phyloP scores from a whole-genome alignment of 2,329 filamentous ascomycete genomes.

The Dendrostoma leiphaemia region DNA sequence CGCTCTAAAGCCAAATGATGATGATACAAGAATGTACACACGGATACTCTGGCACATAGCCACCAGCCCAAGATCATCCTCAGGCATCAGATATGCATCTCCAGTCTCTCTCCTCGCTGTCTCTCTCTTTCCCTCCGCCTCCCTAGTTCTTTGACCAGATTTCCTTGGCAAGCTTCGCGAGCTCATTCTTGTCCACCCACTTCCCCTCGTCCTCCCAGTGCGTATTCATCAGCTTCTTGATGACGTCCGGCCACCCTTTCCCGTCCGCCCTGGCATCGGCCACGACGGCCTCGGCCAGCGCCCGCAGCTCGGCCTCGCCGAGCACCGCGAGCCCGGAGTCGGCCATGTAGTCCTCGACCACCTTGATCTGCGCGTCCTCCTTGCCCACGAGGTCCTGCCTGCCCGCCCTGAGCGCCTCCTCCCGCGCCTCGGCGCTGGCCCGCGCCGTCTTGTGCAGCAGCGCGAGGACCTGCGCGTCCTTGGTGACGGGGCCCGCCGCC shows the following conservation, averaged over 20 bases:
- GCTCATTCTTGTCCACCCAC: constrained; percentile 59
- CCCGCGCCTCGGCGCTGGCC: constrained; percentile 54
- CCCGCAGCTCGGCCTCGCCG: constrained; percentile 55
- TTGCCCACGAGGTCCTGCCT: constrained; percentile 69
- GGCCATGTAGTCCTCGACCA: constrained; percentile 65
- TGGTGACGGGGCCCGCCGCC: constrained; percentile 57
- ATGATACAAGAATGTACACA: constrained; percentile 14
- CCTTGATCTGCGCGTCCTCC: constrained; percentile 62
- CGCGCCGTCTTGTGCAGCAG: constrained; percentile 65
- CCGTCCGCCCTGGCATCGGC: constrained; percentile 39
- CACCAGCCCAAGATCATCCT: background rate
- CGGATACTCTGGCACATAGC: background rate
- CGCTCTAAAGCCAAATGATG: too few species aligned
- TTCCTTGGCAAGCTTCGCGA: constrained; percentile 62
- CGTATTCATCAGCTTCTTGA: constrained; percentile 43
- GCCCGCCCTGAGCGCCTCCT: constrained; percentile 62
- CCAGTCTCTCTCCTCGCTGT: too few species aligned
- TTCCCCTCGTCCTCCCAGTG: constrained; percentile 59
- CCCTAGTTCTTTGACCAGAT: constrained; percentile 20
- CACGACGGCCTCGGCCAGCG: constrained; percentile 50
- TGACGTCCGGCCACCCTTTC: constrained; percentile 20
- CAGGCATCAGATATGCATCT: background rate
- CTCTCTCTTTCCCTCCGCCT: too few species aligned
- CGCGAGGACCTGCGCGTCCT: constrained; percentile 66
- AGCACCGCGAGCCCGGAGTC: constrained; percentile 59